phyloP scores from a whole-genome alignment of 306 rosid genomes.

The Vigna radiata region DNA sequence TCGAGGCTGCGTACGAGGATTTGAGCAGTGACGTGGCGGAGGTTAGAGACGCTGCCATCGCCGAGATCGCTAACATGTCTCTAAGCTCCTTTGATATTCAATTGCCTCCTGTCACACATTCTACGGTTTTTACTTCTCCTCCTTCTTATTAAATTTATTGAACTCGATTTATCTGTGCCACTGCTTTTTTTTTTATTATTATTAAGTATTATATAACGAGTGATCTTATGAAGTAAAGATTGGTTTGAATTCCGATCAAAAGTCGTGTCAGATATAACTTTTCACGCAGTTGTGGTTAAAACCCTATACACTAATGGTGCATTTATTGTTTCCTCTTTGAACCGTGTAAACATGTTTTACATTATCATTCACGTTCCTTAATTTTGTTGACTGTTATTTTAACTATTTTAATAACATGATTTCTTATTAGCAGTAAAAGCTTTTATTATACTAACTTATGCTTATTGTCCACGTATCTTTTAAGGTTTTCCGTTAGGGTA shows the following conservation, averaged over 20 bases:
- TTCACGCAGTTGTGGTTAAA: neutral
- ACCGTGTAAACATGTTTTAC: neutral
- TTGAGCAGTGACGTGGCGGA: conserved; percentile 72
- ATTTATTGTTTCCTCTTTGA: neutral
- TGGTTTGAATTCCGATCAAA: neutral
- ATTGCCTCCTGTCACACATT: conserved; percentile 57
- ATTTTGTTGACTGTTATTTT: neutral
- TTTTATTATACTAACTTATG: neutral
- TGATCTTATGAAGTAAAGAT: neutral
- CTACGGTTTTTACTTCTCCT: conserved; percentile 50
- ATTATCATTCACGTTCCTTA: neutral
- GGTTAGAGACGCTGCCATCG: conserved; percentile 65
- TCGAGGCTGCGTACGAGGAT: conserved; percentile 85
- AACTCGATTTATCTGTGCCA: neutral
- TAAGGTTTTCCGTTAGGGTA: neutral
- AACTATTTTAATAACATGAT: too few species aligned
- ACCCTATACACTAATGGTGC: neutral
- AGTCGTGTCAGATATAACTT: neutral
- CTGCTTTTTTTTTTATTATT: neutral
- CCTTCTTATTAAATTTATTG: neutral
- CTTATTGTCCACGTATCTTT: neutral
- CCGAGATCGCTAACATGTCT: conserved; percentile 84
- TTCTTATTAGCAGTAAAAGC: neutral
- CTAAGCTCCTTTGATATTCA: conserved; percentile 69
- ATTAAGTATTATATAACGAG: neutral